Evolutionary conservation across 225 moss, liverwort and hornwort species (phyloP).

Genomic region (Physcomitrium patens): DNA sequence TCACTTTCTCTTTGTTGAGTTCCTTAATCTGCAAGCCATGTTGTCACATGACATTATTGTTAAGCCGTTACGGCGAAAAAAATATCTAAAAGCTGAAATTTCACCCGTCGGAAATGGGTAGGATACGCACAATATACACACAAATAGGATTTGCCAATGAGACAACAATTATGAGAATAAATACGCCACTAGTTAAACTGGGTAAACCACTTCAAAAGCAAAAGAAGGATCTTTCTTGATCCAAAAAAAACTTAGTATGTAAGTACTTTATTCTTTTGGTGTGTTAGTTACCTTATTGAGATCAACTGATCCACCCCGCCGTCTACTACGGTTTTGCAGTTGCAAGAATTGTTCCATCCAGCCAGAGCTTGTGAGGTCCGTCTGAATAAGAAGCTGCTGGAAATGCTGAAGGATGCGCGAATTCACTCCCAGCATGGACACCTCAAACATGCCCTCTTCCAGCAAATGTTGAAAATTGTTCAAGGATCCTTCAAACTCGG

Average conservation of each 20-base stretch:
- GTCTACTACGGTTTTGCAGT: constrained; percentile 52
- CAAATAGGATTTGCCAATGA: too few relatives aligned
- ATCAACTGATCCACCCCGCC: constrained; percentile 48
- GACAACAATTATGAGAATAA: too few relatives aligned
- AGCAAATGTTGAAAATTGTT: constrained; percentile 59
- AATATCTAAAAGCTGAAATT: neutral
- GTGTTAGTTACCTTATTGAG: neutral
- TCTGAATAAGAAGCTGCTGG: constrained; percentile 44
- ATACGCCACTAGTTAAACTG: too few relatives aligned
- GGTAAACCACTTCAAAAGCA: too few relatives aligned
- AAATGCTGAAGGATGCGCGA: constrained; percentile 57
- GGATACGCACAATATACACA: constrained; percentile 17
- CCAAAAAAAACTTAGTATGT: too few relatives aligned
- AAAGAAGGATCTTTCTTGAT: too few relatives aligned
- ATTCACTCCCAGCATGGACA: constrained; percentile 43
- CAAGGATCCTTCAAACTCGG: constrained; percentile 57
- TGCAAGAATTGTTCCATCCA: constrained; percentile 59
- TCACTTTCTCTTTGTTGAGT: constrained; percentile 66
- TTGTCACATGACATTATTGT: constrained; percentile 1
- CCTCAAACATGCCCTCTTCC: constrained; percentile 60
- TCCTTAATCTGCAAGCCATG: constrained; percentile 66
- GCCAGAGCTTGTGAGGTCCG: constrained; percentile 58
- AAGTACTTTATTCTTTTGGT: too few relatives aligned
- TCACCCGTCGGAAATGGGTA: neutral
- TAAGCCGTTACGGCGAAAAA: neutral